Percentiles rank a stretch among this genome's conserved stretches.
phyloP scores from a whole-genome alignment of 208 protist genomes.

The Balamuthia mandrillaris region DNA sequence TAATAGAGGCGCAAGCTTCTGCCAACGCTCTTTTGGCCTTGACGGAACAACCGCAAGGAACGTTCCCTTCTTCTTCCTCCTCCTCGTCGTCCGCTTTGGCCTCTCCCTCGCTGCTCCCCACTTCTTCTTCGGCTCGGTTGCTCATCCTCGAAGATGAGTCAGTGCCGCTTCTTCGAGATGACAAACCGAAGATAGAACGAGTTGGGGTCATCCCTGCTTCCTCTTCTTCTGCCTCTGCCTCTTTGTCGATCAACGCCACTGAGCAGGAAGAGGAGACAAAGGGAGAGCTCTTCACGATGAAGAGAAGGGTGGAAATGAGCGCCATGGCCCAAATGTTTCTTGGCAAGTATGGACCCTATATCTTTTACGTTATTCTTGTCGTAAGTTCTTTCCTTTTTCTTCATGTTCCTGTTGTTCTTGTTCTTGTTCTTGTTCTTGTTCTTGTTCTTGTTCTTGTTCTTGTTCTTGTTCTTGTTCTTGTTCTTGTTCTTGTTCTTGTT shows the following conservation, averaged over 20 bases:
- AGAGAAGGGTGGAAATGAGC: constrained; percentile 54
- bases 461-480: no score
- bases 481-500: no score
- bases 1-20: no score
- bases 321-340: constrained; percentile 59
- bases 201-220: no score
- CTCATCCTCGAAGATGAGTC: neutral
- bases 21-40: no score
- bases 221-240: neutral
- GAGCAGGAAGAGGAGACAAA: neutral
- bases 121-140: neutral
- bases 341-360: constrained; percentile 46
- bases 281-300: constrained; percentile 35
- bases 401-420: neutral
- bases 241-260: neutral
- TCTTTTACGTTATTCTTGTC: constrained; percentile 60
- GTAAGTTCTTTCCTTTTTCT: neutral
- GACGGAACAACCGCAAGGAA: no score
- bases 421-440: neutral
- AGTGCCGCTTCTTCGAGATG: neutral
- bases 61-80: no score
- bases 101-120: no score
- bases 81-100: no score
- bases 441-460: neutral
- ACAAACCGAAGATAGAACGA: no score